Conservation (phyloP, 139 green algal species). For the Trebouxia sp. region DNA sequence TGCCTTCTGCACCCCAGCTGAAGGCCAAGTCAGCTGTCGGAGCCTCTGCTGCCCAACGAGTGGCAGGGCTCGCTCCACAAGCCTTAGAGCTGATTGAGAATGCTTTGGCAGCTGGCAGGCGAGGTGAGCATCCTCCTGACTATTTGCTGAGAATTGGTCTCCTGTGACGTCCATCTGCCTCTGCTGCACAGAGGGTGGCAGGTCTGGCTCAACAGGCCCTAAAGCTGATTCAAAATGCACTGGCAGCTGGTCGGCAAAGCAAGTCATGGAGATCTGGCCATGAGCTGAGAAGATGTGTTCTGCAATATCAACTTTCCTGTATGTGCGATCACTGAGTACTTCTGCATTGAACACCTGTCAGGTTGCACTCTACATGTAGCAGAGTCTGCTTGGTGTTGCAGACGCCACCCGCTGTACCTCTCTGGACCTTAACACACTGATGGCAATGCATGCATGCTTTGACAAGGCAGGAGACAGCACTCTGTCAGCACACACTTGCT, state of each 20-base stretch:
- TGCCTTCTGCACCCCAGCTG: background rate
- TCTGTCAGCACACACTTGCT: background rate
- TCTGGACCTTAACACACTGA: background rate
- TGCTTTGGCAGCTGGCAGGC: background rate
- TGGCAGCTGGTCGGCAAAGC: background rate
- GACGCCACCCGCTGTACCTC: too few species aligned
- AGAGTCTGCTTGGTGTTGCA: background rate
- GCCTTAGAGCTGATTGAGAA: background rate
- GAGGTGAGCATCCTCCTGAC: background rate
- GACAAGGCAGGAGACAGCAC: background rate
- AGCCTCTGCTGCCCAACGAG: background rate
- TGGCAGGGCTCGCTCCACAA: background rate
- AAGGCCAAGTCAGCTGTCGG: constrained; percentile 14
- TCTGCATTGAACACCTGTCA: background rate
- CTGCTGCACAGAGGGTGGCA: background rate
- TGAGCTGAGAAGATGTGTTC: background rate
- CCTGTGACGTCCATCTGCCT: background rate
- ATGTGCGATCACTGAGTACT: too few species aligned
- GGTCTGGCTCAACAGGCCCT: background rate
- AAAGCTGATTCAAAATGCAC: background rate
- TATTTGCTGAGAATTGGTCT: background rate
- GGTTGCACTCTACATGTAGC: background rate
- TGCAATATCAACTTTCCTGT: background rate
- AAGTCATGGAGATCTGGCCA: background rate
- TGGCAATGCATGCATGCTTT: background rate